phyloP scores from a whole-genome alignment of 306 rosid species.

The Phaseolus lunatus region DNA sequence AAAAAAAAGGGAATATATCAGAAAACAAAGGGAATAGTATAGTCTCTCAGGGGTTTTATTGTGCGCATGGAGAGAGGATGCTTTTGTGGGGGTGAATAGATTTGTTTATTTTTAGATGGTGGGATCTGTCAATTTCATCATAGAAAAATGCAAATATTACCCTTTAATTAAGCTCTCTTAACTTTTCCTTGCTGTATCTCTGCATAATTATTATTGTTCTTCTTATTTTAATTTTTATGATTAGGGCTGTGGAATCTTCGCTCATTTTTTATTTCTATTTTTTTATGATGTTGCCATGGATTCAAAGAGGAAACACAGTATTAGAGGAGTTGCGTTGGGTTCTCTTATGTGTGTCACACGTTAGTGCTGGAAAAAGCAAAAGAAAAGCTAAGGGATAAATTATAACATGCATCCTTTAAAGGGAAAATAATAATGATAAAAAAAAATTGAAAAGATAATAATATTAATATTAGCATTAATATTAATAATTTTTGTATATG shows the following conservation, averaged over 20 bases:
- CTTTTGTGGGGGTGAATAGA: conserved; percentile 44
- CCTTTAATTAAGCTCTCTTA: conserved; percentile 35
- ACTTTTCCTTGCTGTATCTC: conserved; percentile 43
- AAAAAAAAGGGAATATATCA: conserved; percentile 40
- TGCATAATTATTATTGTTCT: conserved; percentile 36
- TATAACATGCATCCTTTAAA: conserved; percentile 31
- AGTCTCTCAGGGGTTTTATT: conserved; percentile 56
- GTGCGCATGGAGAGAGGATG: conserved; percentile 53
- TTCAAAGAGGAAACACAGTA: conserved; percentile 36
- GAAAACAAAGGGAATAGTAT: conserved; percentile 59
- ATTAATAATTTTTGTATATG: neutral
- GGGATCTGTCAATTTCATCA: conserved; percentile 69
- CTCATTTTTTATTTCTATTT: conserved; percentile 18
- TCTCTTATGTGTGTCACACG: conserved; percentile 44
- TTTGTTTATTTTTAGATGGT: conserved; percentile 64
- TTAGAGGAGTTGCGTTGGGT: conserved; percentile 38
- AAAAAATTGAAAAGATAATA: conserved; percentile 26
- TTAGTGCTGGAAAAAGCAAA: conserved; percentile 46
- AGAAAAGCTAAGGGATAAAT: conserved; percentile 36
- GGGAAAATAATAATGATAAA: conserved; percentile 30
- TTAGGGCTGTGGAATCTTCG: conserved; percentile 56
- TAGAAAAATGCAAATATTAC: conserved; percentile 33
- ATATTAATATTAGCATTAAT: neutral
- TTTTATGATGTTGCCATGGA: neutral
- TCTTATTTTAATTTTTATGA: conserved; percentile 44